These are phyloP conservation scores for Botrytis pseudocinerea DNA, from an alignment of 2,329 filamentous ascomycete genomes.

Conservation along the genomic window DNA sequence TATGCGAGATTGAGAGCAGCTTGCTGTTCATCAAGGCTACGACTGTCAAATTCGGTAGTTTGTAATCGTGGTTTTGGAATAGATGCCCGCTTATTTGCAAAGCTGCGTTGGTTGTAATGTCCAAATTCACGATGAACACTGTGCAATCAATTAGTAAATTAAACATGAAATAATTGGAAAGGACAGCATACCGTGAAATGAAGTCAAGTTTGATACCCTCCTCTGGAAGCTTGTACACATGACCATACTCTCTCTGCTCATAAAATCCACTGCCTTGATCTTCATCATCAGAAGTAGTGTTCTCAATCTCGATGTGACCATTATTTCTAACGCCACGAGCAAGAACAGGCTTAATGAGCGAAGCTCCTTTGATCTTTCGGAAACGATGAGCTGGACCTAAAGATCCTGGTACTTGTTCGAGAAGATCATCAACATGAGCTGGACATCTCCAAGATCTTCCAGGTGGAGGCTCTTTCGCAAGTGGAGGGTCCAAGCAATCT, in stretches of 20 bases:
- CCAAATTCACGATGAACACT: conserved; percentile 28
- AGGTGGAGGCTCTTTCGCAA: conserved; percentile 73
- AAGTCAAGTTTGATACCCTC: conserved; percentile 71
- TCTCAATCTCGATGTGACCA: conserved; percentile 69
- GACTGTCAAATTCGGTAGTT: conserved; percentile 28
- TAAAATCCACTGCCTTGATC: conserved; percentile 53
- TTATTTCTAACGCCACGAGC: conserved; percentile 69
- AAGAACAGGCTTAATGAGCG: conserved; percentile 53
- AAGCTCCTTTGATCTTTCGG: conserved; percentile 58
- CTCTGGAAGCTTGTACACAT: conserved; percentile 63
- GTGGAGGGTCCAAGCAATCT: conserved; percentile 84
- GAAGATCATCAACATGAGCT: conserved; percentile 76
- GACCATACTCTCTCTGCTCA: conserved; percentile 61
- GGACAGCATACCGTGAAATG: conserved; percentile 57
- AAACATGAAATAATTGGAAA: neutral
- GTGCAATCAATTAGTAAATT: conserved; percentile 4
- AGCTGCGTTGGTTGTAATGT: conserved; percentile 23
- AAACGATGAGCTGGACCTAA: conserved; percentile 62
- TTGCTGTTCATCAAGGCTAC: conserved; percentile 59
- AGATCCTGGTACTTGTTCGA: conserved; percentile 57
- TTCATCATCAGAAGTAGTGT: conserved; percentile 55
- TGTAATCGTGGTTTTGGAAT: conserved; percentile 22
- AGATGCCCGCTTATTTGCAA: conserved; percentile 19
- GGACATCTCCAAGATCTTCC: conserved; percentile 84
- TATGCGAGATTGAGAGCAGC: conserved; percentile 64